phyloP scores from a whole-genome alignment of 2,329 filamentous ascomycete species.

The Pseudocercospora vitis region DNA sequence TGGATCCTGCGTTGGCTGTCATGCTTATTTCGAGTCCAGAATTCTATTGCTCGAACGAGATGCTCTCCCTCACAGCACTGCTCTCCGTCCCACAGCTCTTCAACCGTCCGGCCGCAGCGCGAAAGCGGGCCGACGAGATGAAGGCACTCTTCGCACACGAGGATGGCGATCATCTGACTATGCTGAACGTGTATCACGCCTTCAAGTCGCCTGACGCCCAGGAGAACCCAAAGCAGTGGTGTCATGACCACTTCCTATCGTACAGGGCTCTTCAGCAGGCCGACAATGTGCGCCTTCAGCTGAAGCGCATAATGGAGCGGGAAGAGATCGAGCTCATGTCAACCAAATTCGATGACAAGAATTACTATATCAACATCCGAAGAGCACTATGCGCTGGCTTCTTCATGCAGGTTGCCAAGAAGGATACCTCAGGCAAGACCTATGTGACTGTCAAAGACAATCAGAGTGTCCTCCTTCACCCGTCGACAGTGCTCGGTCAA shows the following conservation, averaged over 20 bases:
- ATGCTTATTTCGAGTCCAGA: conserved; percentile 98
- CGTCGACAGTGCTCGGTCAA: conserved; percentile 81
- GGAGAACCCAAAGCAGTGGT: conserved; percentile 83
- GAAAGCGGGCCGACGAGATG: conserved; percentile 95
- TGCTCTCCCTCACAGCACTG: conserved; percentile 89
- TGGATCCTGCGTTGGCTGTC: conserved; percentile 90
- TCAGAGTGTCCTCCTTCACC: conserved; percentile 88
- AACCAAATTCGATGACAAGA: conserved; percentile 89
- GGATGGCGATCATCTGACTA: conserved; percentile 91
- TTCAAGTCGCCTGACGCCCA: conserved; percentile 76
- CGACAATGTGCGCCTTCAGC: conserved; percentile 87
- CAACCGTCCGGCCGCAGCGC: conserved; percentile 77
- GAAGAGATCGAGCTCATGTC: conserved; percentile 81
- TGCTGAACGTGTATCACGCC: conserved; percentile 96
- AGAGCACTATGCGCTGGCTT: conserved; percentile 89
- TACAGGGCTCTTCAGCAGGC: conserved; percentile 85
- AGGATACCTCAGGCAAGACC: conserved; percentile 80
- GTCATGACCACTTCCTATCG: conserved; percentile 93
- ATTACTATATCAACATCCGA: conserved; percentile 97
- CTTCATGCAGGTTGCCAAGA: conserved; percentile 99
- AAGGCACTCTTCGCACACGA: conserved; percentile 89
- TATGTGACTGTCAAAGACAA: conserved; percentile 97
- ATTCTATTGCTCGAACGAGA: conserved; percentile 98
- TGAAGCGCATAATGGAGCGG: conserved; percentile 96
- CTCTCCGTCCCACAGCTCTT: conserved; percentile 95